Percentiles rank a stretch among this genome's conserved stretches.
Conservation (phyloP, 139 green algal genomes). For the Coelastrella sp. region DNA sequence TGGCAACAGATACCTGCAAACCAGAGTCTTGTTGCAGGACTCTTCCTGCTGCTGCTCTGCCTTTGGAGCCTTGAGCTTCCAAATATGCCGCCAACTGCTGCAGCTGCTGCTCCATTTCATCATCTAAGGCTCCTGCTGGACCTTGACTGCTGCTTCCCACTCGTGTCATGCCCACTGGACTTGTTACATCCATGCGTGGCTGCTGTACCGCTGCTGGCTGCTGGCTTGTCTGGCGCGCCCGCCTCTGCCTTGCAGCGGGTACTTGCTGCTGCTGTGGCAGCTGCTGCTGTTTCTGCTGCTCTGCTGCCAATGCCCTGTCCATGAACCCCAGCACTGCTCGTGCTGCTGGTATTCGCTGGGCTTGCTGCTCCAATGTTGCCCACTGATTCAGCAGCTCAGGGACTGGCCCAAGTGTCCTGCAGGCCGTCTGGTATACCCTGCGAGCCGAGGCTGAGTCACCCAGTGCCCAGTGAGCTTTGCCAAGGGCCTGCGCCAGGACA, state of each 20-base stretch:
- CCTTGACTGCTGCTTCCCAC: neutral
- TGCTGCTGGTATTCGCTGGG: slow-evolving; percentile 27
- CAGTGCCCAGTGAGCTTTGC: slow-evolving; percentile 63
- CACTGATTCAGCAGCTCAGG: slow-evolving; percentile 53
- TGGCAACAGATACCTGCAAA: too few relatives aligned
- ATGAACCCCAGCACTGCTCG: slow-evolving; percentile 5
- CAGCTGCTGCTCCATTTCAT: slow-evolving; percentile 6
- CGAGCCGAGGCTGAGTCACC: slow-evolving; percentile 53
- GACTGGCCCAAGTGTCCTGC: neutral
- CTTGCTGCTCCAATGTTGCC: slow-evolving; percentile 47
- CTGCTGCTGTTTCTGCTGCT: slow-evolving; percentile 27
- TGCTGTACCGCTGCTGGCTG: neutral
- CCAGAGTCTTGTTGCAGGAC: too few relatives aligned
- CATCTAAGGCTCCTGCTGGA: too few relatives aligned
- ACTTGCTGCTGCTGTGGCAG: neutral
- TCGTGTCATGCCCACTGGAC: neutral
- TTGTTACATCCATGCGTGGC: neutral
- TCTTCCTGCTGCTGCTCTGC: neutral
- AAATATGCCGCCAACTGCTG: neutral
- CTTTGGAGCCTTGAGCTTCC: neutral
- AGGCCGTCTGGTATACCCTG: slow-evolving; percentile 54
- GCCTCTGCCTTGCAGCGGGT: neutral
- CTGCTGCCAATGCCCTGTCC: slow-evolving; percentile 1
- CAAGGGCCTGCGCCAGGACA: slow-evolving; percentile 46
- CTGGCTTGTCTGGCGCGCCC: neutral